Conservation (phyloP, 2,329 filamentous ascomycete genomes). For the Xylariaceae sp. region DNA sequence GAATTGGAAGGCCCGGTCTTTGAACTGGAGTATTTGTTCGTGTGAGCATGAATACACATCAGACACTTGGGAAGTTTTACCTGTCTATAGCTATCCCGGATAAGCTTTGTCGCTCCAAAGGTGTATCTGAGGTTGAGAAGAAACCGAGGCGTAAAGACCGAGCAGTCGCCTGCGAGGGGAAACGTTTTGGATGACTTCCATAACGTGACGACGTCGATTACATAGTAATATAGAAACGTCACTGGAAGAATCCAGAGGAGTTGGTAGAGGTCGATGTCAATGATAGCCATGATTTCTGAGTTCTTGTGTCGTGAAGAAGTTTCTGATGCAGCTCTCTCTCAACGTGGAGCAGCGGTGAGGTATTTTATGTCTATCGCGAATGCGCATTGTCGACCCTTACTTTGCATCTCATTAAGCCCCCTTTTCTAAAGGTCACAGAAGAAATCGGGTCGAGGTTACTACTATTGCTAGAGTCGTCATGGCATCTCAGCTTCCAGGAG, state of each 20-base stretch:
- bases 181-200: constrained; percentile 7
- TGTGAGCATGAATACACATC: not conserved
- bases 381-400: too few relatives aligned
- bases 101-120: not conserved
- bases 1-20: constrained; percentile 7
- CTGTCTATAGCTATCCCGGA: constrained; percentile 2
- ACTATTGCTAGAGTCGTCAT: too few relatives aligned
- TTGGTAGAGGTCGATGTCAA: not conserved
- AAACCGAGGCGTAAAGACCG: constrained; percentile 2
- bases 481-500: too few relatives aligned
- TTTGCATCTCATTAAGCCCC: too few relatives aligned
- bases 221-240: not conserved
- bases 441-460: too few relatives aligned
- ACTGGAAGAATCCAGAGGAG: not conserved
- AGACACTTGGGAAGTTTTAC: too few relatives aligned
- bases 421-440: too few relatives aligned
- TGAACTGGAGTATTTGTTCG: constrained; percentile 4
- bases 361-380: too few relatives aligned
- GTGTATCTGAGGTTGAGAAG: constrained; percentile 1
- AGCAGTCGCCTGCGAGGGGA: not conserved
- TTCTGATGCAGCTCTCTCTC: too few relatives aligned
- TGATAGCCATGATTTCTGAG: not conserved
- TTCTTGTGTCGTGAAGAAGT: too few relatives aligned
- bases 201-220: not conserved
- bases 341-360: too few relatives aligned